Base-by-base conservation (phyloP, 331 rosid species). In the Telfairia occidentalis region DNA sequence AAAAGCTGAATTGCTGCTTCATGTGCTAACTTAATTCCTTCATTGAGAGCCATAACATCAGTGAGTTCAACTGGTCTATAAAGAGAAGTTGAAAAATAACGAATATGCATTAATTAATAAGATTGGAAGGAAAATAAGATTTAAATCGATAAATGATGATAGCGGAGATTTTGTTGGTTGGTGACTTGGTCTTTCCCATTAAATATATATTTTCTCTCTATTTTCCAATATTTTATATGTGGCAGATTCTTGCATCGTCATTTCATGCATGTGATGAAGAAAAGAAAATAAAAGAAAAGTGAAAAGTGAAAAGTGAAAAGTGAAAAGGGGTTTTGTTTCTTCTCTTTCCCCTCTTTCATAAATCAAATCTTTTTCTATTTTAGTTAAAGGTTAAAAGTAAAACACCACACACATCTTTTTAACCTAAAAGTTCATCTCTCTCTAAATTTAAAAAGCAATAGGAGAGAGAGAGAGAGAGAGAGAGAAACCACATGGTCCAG, bases 391-490 rank as follows among this genome's bases (percentile, higher is more conserved):
- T 70, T 70, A 26, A 69, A 66, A 40, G 52, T 11, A 57, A 57
- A 28, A 58, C 32, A 55, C 32, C 15, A 60, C 16, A 42, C n/a
- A 7, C 53, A 43, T 45, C 35, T 67, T 43, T 70, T 70, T 43
- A 43, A 70, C 74, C 74, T 43, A 70, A 70, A 66, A 23, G 24
- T 37, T 38, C 29, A 64, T 69, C 54, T 69, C 54, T 45, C 57
- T 70, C 57, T 45, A 23, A 42, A 40, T 3, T 4, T 7, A 26
- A 67, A n/a, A 70, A 42, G 12, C 32, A 40, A 5, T 21, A 66
- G 32, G 16, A 40, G 32, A 66, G 50, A 38, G 32, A 38, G 18
- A 19, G 9, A 37, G 4, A 34, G 29, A 26, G 54, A 13, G 5
- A 13, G 5, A 18, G 23, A 2, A 13, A 45, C 24, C 53, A 66